phyloP scores from a whole-genome alignment of 768 basidiomycete species.

The Coprinopsis strossmayeri region DNA sequence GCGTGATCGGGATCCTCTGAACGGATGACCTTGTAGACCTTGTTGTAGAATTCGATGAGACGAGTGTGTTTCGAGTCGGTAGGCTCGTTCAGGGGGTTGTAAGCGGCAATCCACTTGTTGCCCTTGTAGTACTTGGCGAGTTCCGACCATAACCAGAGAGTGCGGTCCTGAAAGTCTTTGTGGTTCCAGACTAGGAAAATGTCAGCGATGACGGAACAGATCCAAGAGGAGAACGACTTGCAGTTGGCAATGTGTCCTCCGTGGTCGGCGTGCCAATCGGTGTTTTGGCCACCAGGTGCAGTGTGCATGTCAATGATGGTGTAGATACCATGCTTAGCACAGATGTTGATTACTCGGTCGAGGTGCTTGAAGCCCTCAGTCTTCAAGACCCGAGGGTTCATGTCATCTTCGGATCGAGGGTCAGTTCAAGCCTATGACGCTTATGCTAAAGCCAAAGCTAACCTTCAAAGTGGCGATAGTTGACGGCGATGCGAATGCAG shows the following conservation, averaged over 20 bases:
- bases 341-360: conserved; percentile 60
- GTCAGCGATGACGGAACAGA: not conserved
- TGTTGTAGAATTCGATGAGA: conserved; percentile 61
- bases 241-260: conserved; percentile 63
- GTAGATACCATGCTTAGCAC: conserved; percentile 71
- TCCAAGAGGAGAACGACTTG: conserved; percentile 15
- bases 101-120: conserved; percentile 82
- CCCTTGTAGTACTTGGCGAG: conserved; percentile 69
- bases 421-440: not conserved
- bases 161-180: conserved; percentile 80
- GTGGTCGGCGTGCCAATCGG: conserved; percentile 76
- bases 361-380: conserved; percentile 76
- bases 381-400: conserved; percentile 77
- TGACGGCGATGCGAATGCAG: conserved; percentile 69
- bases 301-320: conserved; percentile 81
- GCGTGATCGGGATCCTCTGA: conserved; percentile 61
- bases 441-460: not conserved
- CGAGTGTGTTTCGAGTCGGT: conserved; percentile 64
- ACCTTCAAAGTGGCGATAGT: conserved; percentile 69
- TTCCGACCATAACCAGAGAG: conserved; percentile 71
- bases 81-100: conserved; percentile 82
- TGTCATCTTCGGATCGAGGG: conserved; percentile 41
- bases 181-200: conserved; percentile 59
- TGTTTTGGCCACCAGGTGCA: conserved; percentile 68
- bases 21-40: conserved; percentile 65